Conservation (phyloP, 495 filamentous ascomycete species). For the Penicillium cataractarum region DNA sequence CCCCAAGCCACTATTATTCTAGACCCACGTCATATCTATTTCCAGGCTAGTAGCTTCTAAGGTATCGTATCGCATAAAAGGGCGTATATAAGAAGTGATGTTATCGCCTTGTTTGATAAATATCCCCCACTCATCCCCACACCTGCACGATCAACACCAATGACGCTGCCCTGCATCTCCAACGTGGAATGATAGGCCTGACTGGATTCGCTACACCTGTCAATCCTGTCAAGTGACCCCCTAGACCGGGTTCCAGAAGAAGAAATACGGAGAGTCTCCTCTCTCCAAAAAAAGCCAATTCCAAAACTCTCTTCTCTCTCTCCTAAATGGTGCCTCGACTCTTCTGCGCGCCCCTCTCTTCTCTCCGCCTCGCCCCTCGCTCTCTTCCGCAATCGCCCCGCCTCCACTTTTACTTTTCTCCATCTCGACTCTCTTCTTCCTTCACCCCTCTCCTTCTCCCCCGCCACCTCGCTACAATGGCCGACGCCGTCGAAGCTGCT, state of each 20-base stretch:
- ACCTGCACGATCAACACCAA: no score
- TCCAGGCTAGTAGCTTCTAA: no score
- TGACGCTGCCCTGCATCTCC: slow-evolving; percentile 21
- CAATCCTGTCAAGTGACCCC: not conserved
- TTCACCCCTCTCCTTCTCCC: not conserved
- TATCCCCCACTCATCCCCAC: no score
- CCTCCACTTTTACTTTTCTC: slow-evolving; percentile 5
- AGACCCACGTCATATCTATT: no score
- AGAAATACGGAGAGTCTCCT: not conserved
- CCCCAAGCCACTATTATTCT: no score
- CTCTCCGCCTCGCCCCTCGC: slow-evolving; percentile 21
- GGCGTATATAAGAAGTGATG: no score
- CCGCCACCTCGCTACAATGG: slow-evolving; percentile 42
- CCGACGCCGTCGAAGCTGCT: slow-evolving; percentile 67
- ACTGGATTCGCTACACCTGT: not conserved
- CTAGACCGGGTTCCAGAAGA: not conserved
- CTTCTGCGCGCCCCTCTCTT: slow-evolving; percentile 1
- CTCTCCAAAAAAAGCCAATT: not conserved
- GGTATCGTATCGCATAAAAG: no score
- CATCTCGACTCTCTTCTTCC: not conserved
- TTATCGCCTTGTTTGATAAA: no score
- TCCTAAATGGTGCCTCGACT: slow-evolving; percentile 17
- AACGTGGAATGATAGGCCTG: not conserved
- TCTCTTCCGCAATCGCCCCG: slow-evolving; percentile 16
- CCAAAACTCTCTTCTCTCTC: not conserved